Conservation (phyloP, 78 protist genomes). For the Emiliania huxleyi region DNA sequence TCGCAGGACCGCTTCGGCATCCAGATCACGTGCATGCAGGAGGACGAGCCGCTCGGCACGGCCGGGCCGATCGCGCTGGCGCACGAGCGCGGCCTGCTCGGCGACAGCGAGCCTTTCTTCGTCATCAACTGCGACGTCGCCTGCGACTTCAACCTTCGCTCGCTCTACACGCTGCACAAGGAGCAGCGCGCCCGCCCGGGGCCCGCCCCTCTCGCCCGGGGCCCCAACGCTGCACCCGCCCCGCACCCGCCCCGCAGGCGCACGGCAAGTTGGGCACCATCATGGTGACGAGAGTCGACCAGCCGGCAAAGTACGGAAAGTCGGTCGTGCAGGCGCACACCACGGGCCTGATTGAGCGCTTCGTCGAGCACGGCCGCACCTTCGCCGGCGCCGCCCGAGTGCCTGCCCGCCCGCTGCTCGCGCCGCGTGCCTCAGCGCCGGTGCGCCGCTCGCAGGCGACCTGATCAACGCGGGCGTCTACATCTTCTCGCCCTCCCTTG, state of each 20-base stretch:
- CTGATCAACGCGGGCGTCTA: constrained; percentile 94
- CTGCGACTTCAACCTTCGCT: constrained; percentile 85
- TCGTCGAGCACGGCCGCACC: not conserved
- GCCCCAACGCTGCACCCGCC: too few relatives aligned
- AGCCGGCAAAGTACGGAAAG: constrained; percentile 79
- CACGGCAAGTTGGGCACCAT: constrained; percentile 95
- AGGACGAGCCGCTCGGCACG: constrained; percentile 88
- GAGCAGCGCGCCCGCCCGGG: too few relatives aligned
- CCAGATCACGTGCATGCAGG: constrained; percentile 76
- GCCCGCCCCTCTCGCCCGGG: too few relatives aligned
- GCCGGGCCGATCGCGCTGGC: constrained; percentile 95
- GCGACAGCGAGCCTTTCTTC: constrained; percentile 80
- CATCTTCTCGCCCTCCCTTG: constrained; percentile 73
- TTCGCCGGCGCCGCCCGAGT: too few relatives aligned
- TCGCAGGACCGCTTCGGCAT: constrained; percentile 54
- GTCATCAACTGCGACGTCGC: constrained; percentile 90
- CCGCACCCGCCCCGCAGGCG: too few relatives aligned
- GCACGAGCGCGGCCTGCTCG: constrained; percentile 32
- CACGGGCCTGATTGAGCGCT: constrained; percentile 69
- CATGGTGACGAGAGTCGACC: constrained; percentile 87
- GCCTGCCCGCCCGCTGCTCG: too few relatives aligned
- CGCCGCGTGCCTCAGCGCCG: too few relatives aligned
- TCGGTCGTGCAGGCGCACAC: constrained; percentile 70
- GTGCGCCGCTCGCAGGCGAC: too few relatives aligned
- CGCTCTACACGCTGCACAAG: constrained; percentile 82